phyloP scores from a whole-genome alignment of 192 early-diverging fungal species.

The Backusella liffmaniae region DNA sequence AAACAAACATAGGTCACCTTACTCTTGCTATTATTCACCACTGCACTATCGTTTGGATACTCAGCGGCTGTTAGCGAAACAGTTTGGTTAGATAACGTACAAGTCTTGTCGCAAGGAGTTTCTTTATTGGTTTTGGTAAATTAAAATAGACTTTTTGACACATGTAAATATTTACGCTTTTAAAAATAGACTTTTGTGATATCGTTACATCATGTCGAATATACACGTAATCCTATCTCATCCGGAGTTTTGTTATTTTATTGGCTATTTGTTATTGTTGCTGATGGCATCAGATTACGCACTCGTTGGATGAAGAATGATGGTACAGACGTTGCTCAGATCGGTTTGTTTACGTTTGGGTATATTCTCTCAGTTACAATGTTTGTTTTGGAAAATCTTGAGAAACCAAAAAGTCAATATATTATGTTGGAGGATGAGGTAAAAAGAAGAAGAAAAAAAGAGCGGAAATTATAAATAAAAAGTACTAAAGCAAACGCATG shows the following conservation, averaged over 20 bases:
- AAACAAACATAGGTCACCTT: neutral
- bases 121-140: conserved; percentile 12
- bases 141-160: neutral
- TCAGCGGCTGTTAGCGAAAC: neutral
- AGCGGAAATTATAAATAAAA: neutral
- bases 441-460: neutral
- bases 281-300: conserved; percentile 42
- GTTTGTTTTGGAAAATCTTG: conserved; percentile 44
- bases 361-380: conserved; percentile 35
- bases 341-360: conserved; percentile 29
- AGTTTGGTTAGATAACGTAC: neutral
- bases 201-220: conserved; percentile 35
- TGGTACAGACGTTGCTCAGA: neutral
- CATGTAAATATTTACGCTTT: neutral
- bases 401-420: conserved; percentile 37
- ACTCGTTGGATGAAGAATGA: conserved; percentile 22
- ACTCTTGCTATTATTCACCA: neutral
- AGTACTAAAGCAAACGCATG: neutral
- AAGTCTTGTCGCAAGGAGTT: neutral
- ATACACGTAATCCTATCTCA: conserved; percentile 37
- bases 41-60: neutral
- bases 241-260: conserved; percentile 60
- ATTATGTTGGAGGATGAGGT: conserved; percentile 38
- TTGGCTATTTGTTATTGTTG: conserved; percentile 51
- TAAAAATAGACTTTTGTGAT: conserved; percentile 23